phyloP scores from a whole-genome alignment of 1,284 basidiomycete species.

The Rhodotorula mucilaginosa region DNA sequence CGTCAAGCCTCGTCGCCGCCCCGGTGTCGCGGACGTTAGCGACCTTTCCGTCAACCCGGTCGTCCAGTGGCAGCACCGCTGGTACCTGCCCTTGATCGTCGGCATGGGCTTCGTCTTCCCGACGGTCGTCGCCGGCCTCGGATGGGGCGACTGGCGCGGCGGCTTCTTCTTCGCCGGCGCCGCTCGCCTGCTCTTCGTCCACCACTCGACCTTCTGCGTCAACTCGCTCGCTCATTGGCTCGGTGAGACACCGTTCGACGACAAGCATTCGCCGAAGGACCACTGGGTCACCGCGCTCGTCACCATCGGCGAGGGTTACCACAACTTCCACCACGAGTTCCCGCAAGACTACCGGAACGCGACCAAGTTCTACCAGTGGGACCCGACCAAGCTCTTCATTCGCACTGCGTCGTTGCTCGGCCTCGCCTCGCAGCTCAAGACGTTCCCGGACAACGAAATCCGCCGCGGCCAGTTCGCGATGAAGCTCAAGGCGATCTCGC shows the following conservation, averaged over 20 bases:
- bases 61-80: slow-evolving; percentile 81
- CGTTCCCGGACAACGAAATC: slow-evolving; percentile 91
- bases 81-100: slow-evolving; percentile 71
- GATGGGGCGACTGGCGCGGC: slow-evolving; percentile 80
- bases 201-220: slow-evolving; percentile 93
- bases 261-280: slow-evolving; percentile 71
- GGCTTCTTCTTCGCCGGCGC: slow-evolving; percentile 85
- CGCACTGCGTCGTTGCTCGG: slow-evolving; percentile 63
- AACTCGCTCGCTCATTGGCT: slow-evolving; percentile 94
- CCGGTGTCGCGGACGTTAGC: slow-evolving; percentile 82
- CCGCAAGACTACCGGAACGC: slow-evolving; percentile 78
- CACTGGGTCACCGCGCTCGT: slow-evolving; percentile 74
- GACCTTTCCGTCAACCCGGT: slow-evolving; percentile 75
- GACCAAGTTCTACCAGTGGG: slow-evolving; percentile 73
- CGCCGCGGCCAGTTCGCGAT: slow-evolving; percentile 87
- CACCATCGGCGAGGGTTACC: slow-evolving; percentile 90
- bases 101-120: slow-evolving; percentile 72
- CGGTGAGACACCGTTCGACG: slow-evolving; percentile 85
- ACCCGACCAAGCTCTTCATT: slow-evolving; percentile 80
- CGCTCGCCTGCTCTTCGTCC: slow-evolving; percentile 76
- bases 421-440: slow-evolving; percentile 80
- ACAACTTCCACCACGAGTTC: slow-evolving; percentile 67
- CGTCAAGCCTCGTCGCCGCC: slow-evolving; percentile 79
- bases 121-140: slow-evolving; percentile 69
- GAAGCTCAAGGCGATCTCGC: slow-evolving; percentile 78